phyloP scores from a whole-genome alignment of 2,329 filamentous ascomycete genomes.

The Cyphellophora europaea region DNA sequence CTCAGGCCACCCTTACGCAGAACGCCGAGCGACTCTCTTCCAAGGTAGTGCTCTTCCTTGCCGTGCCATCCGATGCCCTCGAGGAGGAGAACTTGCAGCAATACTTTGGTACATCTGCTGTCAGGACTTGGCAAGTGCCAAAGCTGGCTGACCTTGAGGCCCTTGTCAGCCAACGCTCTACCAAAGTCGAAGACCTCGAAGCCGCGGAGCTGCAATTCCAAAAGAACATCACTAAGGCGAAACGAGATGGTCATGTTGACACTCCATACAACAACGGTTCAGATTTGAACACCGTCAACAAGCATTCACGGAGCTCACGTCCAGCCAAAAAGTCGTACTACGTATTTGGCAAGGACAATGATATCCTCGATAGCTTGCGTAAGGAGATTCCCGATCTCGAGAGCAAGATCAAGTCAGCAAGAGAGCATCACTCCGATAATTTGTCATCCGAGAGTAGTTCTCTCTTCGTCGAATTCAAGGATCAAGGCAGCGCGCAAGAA shows the following conservation, averaged over 20 bases:
- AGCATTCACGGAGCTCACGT: constrained; percentile 28
- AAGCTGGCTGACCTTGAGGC: constrained; percentile 68
- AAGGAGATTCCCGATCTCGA: constrained; percentile 62
- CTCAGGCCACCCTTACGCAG: constrained; percentile 74
- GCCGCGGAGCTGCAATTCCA: constrained; percentile 82
- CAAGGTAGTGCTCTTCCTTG: constrained; percentile 77
- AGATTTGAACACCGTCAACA: not conserved
- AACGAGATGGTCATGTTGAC: not conserved
- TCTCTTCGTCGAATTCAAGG: constrained; percentile 83
- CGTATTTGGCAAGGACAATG: constrained; percentile 48
- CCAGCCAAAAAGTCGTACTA: constrained; percentile 62
- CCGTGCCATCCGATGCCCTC: constrained; percentile 68
- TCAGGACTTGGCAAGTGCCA: constrained; percentile 74
- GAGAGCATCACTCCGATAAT: constrained; percentile 20
- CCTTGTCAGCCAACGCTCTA: constrained; percentile 70
- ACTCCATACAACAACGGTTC: not conserved
- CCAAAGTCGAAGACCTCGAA: constrained; percentile 69
- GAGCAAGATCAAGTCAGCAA: constrained; percentile 48
- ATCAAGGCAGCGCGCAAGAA: constrained; percentile 72
- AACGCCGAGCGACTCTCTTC: constrained; percentile 81
- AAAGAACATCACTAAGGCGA: constrained; percentile 53
- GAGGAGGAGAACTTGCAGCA: constrained; percentile 64
- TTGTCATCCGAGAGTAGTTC: constrained; percentile 50
- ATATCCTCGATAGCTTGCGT: constrained; percentile 56
- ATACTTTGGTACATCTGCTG: constrained; percentile 66